Base-by-base conservation (phyloP, 2,329 filamentous ascomycete genomes). In the Penicillium sp. region DNA sequence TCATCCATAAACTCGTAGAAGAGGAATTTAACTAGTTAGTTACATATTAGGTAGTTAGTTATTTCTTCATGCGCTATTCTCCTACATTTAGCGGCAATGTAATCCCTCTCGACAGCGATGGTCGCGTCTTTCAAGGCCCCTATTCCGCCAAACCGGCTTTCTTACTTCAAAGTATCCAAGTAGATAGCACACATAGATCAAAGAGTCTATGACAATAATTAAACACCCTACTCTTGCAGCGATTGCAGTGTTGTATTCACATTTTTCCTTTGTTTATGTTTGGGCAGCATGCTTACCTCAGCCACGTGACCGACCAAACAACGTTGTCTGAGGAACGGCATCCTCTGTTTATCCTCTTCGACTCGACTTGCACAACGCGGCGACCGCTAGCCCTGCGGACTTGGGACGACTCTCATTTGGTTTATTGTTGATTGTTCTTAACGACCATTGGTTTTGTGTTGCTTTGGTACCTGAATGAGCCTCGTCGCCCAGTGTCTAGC, bases 321-420 rank as follows among this genome's bases (percentile, higher is more conserved):
- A 64, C 66, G 68, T 71, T 71, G 68, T 68, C 67, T 70, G 67
- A 71, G 68, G 66, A 69, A 71, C 68, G 64, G 63, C 51, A 47
- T 49, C 62, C 60, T 71, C 67, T 71, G 67, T 71, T 70, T 70
- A 70, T 67, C 58, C 61, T 67, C 61, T 56, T 56, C 58, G 44
- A 47, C 46, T 58, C 57, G 47, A 57, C 50, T 56, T 44, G 51
- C 57, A 59, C 57, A 50, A 58, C 57, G 54, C 58, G 49, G 56
- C 48, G 42, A 46, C 35, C 47, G 50, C 47, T 38, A 53, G 49
- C 47, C 35, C 44, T 46, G 49, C 45, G 38, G 48, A 49, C 47
- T 50, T 47, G 45, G 47, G 40, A 50, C 41, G 15, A 39, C 35
- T 42, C n/a, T 33, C n/a, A 27, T 42, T 54, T 37, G 31, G 31